Evolutionary conservation across 768 basidiomycete species (phyloP).

Genomic region (Collybiopsis confluens): DNA sequence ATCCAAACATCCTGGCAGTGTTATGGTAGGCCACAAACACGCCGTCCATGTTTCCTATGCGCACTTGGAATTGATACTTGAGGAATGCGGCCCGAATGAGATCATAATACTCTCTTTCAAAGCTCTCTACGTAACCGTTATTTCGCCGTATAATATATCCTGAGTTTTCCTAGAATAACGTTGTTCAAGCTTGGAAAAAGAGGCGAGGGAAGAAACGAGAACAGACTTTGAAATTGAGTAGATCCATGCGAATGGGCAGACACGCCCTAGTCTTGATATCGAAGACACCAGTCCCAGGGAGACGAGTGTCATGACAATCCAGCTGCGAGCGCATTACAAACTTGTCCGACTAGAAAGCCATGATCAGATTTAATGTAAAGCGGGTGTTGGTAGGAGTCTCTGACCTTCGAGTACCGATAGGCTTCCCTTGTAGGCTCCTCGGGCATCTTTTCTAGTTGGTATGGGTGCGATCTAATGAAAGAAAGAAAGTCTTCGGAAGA

Average conservation of each 20-base stretch:
- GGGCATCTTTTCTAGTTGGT: constrained; percentile 17
- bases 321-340: constrained; percentile 95
- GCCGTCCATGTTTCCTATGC: constrained; percentile 97
- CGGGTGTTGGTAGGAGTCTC: background rate
- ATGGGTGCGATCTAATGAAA: constrained; percentile 38
- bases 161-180: constrained; percentile 68
- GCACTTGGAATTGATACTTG: constrained; percentile 94
- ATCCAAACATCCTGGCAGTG: constrained; percentile 82
- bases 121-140: constrained; percentile 68
- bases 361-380: background rate
- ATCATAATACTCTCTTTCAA: constrained; percentile 94
- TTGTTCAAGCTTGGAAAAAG: background rate
- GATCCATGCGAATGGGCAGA: constrained; percentile 77
- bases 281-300: constrained; percentile 90
- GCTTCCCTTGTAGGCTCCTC: constrained; percentile 57
- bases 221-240: constrained; percentile 72
- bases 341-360: constrained; percentile 43
- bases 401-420: constrained; percentile 79
- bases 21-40: constrained; percentile 88
- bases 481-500: constrained; percentile 57
- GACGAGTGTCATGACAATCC: constrained; percentile 74
- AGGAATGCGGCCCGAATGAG: constrained; percentile 91
- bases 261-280: constrained; percentile 95
- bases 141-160: constrained; percentile 69
- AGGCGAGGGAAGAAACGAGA: background rate